Conservation (phyloP, 164 flowering plant species). For the Euptelea pleiosperma region DNA sequence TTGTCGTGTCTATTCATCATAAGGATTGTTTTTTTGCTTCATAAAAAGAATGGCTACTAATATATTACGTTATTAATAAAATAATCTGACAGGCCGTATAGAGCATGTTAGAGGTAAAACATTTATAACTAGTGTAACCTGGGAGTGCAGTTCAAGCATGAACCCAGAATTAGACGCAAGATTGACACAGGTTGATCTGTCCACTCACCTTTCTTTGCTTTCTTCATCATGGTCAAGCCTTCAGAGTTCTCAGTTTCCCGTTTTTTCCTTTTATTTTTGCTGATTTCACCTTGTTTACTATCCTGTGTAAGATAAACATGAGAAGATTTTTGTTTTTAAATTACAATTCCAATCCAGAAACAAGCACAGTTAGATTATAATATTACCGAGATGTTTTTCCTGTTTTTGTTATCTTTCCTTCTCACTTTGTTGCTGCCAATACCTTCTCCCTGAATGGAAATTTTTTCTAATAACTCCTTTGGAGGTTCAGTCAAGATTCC, state of each 20-base stretch:
- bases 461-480: conserved; percentile 34
- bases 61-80: not conserved
- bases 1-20: not conserved
- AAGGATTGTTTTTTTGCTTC: not conserved
- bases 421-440: conserved; percentile 37
- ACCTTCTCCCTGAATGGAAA: conserved; percentile 36
- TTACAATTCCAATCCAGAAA: not conserved
- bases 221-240: conserved; percentile 13
- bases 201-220: conserved; percentile 31
- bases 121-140: not conserved
- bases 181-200: not conserved
- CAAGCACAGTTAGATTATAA: not conserved
- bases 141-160: conserved; percentile 1
- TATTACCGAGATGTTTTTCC: conserved; percentile 18
- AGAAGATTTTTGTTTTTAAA: conserved; percentile 6
- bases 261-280: conserved; percentile 37
- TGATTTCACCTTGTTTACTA: conserved; percentile 18
- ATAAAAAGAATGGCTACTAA: not conserved
- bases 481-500: conserved; percentile 67
- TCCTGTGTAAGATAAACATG: conserved; percentile 24
- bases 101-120: not conserved
- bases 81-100: not conserved
- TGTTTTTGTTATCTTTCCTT: conserved; percentile 27
- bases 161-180: conserved; percentile 5
- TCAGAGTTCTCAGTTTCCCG: conserved; percentile 19